Percentiles rank a stretch among this genome's conserved stretches.
These are phyloP conservation scores for Saccharomyces cerevisiae DNA, from an alignment of 805 yeast genomes.

Conservation along the genomic window DNA sequence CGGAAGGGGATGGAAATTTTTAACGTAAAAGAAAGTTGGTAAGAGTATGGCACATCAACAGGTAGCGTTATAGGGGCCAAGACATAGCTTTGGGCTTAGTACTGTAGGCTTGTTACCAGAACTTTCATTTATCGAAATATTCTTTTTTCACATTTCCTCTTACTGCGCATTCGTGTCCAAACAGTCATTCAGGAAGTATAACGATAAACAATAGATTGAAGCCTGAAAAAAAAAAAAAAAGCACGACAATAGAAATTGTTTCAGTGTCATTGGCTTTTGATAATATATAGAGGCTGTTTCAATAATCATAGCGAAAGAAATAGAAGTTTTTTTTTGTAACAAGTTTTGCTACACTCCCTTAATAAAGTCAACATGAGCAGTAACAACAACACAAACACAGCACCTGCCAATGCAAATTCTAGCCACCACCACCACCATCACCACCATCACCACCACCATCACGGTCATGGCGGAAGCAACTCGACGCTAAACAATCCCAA, in stretches of 20 bases:
- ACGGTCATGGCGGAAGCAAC: constrained; percentile 5
- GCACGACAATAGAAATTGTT: background rate
- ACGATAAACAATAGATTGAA: background rate
- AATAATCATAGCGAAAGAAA: background rate
- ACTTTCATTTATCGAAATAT: background rate
- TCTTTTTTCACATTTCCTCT: background rate
- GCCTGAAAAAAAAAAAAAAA: background rate
- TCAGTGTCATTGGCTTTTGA: background rate
- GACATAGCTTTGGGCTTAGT: background rate
- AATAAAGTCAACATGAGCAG: background rate
- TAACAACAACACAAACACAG: background rate
- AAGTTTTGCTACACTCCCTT: background rate
- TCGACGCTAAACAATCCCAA: background rate
- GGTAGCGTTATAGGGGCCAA: background rate
- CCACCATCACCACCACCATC: constrained; percentile 19
- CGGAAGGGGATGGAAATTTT: background rate
- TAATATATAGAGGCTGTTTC: background rate
- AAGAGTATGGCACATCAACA: background rate
- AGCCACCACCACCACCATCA: constrained; percentile 15
- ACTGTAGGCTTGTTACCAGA: background rate
- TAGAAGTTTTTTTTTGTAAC: background rate
- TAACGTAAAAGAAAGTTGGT: background rate
- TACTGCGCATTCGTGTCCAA: background rate
- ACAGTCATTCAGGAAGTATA: background rate
- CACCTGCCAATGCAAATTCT: constrained; percentile 1